Evolutionary conservation across 163 green algal species (phyloP).

Genomic region (Prototheca wickerhamii): DNA sequence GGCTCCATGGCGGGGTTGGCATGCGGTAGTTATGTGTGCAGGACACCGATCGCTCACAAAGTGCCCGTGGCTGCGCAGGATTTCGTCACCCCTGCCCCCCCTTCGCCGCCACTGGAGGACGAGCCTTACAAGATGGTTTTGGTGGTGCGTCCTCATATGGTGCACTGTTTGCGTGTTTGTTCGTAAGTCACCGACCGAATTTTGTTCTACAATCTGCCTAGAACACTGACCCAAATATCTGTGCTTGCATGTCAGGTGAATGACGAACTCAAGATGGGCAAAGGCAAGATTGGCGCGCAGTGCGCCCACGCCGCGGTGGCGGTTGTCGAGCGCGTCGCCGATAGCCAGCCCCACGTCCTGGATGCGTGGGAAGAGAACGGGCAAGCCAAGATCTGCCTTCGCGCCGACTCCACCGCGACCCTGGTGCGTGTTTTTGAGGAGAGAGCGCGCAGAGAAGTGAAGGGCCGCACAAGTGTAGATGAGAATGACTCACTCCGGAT

Average conservation of each 20-base stretch:
- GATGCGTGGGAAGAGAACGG: conserved; percentile 55
- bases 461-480: neutral
- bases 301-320: conserved; percentile 65
- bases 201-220: neutral
- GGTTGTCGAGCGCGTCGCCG: conserved; percentile 38
- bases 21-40: too few relatives aligned
- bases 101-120: too few relatives aligned
- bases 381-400: conserved; percentile 71
- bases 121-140: conserved; percentile 20
- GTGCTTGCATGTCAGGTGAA: conserved; percentile 26
- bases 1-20: too few relatives aligned
- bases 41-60: too few relatives aligned
- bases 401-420: conserved; percentile 31
- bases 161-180: neutral
- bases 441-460: neutral
- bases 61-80: too few relatives aligned
- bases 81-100: too few relatives aligned
- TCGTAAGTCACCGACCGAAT: neutral
- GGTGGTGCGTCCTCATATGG: conserved; percentile 8
- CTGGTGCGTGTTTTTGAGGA: conserved; percentile 29
- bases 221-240: neutral
- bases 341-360: conserved; percentile 26
- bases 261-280: conserved; percentile 56
- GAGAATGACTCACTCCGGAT: neutral
- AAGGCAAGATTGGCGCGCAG: conserved; percentile 69